Percentiles rank a stretch among this genome's conserved stretches.
Evolutionary conservation across 139 green algal genomes (phyloP).

Genomic region (Coccomyxa sp.): DNA sequence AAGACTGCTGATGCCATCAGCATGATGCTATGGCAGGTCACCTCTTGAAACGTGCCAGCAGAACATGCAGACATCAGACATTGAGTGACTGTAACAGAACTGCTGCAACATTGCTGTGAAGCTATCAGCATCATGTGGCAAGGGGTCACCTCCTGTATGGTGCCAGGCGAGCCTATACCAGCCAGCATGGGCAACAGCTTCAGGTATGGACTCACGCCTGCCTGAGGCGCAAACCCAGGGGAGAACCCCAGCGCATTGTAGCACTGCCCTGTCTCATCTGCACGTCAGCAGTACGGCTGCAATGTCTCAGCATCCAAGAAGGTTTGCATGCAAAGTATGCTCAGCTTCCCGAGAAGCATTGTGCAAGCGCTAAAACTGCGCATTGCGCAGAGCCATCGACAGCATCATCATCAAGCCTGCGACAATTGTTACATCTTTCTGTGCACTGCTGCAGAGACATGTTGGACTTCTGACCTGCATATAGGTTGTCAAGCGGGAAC

Average conservation of each 20-base stretch:
- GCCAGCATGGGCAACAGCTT: constrained; percentile 80
- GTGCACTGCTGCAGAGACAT: neutral
- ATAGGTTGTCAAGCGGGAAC: constrained; percentile 57
- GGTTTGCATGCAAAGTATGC: neutral
- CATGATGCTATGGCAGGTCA: no score
- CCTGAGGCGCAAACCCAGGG: constrained; percentile 32
- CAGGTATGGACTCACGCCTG: constrained; percentile 54
- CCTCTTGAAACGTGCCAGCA: no score
- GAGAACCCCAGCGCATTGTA: constrained; percentile 58
- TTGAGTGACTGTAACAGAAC: no score
- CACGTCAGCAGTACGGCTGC: constrained; percentile 23
- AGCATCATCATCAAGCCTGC: neutral
- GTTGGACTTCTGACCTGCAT: constrained; percentile 23
- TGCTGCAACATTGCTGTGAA: no score
- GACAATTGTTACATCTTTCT: neutral
- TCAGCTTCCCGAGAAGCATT: neutral
- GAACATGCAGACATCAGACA: no score
- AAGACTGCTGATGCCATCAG: no score
- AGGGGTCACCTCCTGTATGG: constrained; percentile 54
- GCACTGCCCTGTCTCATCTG: constrained; percentile 41
- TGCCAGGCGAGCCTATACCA: constrained; percentile 70
- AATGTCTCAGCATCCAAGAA: neutral
- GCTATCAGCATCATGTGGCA: neutral
- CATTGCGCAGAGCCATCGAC: neutral
- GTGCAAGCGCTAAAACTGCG: neutral